phyloP scores from a whole-genome alignment of 2,329 filamentous ascomycete species.

The Penicillium rolfsii region DNA sequence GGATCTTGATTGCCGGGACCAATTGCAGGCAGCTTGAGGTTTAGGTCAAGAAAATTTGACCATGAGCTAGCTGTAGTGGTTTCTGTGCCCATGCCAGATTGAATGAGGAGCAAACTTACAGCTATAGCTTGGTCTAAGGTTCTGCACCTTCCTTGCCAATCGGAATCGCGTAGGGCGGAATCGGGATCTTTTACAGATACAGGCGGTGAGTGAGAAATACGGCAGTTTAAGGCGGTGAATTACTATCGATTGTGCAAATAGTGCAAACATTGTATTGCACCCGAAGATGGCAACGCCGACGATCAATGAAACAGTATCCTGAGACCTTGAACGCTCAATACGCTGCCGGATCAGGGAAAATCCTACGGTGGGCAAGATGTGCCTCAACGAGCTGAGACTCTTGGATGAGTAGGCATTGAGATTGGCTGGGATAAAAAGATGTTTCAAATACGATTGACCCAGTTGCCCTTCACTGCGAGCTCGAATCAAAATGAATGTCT shows the following conservation, averaged over 20 bases:
- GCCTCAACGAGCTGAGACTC: too few species aligned
- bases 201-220: conserved; percentile 21
- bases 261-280: too few species aligned
- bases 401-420: neutral
- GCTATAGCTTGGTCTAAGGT: conserved; percentile 26
- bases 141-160: conserved; percentile 27
- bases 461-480: neutral
- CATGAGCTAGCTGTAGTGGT: neutral
- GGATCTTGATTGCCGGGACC: conserved; percentile 1
- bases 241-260: too few species aligned
- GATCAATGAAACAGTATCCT: too few species aligned
- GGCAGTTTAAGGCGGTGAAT: conserved; percentile 4
- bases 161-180: conserved; percentile 20
- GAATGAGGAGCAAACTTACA: conserved; percentile 18
- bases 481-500: neutral
- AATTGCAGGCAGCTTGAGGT: neutral
- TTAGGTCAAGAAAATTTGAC: neutral
- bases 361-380: too few species aligned
- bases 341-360: too few species aligned
- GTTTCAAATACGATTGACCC: neutral
- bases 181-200: conserved; percentile 22
- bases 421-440: neutral
- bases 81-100: neutral
- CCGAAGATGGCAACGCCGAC: too few species aligned
- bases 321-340: too few species aligned